These are phyloP conservation scores for Ambrosia artemisiifolia DNA, from an alignment of 129 eudicot species.

Conservation along the genomic window DNA sequence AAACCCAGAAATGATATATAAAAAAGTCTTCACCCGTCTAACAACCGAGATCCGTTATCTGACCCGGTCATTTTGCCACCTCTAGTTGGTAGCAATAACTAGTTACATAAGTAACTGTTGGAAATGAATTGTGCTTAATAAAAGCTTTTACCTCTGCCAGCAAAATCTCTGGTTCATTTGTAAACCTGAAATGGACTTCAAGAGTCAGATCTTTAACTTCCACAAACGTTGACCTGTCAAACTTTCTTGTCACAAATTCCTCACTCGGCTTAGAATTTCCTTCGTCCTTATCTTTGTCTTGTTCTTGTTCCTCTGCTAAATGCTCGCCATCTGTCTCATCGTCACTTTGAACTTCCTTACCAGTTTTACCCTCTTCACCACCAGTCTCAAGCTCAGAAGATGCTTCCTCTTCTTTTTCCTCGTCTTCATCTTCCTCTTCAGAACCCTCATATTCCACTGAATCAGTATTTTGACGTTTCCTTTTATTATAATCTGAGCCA, in stretches of 20 bases:
- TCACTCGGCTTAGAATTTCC: slow-evolving; percentile 24
- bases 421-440: slow-evolving; percentile 40
- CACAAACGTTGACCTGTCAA: slow-evolving; percentile 42
- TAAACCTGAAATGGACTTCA: slow-evolving; percentile 64
- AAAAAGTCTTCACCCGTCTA: neutral
- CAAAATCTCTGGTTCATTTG: slow-evolving; percentile 72
- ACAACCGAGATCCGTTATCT: neutral
- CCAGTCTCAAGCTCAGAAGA: slow-evolving; percentile 30
- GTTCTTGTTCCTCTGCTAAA: slow-evolving; percentile 24
- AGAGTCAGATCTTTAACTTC: slow-evolving; percentile 41
- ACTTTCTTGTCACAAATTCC: slow-evolving; percentile 28
- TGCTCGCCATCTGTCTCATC: slow-evolving; percentile 33
- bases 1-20: neutral
- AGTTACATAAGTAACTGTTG: neutral
- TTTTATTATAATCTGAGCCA: slow-evolving; percentile 54
- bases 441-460: slow-evolving; percentile 73
- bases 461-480: slow-evolving; percentile 66
- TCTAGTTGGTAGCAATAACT: neutral
- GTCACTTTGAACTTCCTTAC: slow-evolving; percentile 26
- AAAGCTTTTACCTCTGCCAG: slow-evolving; percentile 60
- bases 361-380: slow-evolving; percentile 29
- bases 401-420: slow-evolving; percentile 36
- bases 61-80: neutral
- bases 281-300: slow-evolving; percentile 22
- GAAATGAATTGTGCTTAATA: neutral